Base-by-base conservation (phyloP, 2,329 filamentous ascomycete species). In the Magnaporthiopsis rhizophila region DNA sequence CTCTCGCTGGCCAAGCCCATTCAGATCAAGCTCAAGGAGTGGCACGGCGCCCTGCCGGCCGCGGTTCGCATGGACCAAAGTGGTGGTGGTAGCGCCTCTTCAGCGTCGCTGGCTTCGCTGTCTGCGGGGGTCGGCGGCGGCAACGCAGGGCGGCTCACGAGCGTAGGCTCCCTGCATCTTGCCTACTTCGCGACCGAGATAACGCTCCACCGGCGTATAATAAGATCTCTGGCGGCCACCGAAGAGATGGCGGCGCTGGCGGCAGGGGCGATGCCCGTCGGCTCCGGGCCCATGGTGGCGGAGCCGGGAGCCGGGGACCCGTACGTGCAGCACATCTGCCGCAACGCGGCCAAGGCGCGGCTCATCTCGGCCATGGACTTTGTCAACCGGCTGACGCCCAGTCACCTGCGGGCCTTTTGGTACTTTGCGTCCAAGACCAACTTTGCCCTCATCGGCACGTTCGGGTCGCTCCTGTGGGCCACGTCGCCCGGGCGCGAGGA, bases 321-420 rank as follows among this genome's bases (percentile, higher is more conserved):
- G 0, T 96, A 97, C 71, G 86, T 96, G 62, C 85, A 92, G 64
- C 91, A 96, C 75, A 97, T 97, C 69, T 97, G 93, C 76, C 92
- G 94, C 63, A 93, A 89, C 65, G 94, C 94, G 4, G 94, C 94
- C 63, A 97, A 97, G 75, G 96, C 94, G 0, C 89, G 94, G 7
- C 83, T 98, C 45, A 97, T 97, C 72, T 96, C 91, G 28, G 92
- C 93, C 68, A 96, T 98, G 90, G 94, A 98, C 74, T 97, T 97
- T 76, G 92, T 97, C 70, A 97, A 97, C 76, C 89, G 94, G 0
- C 84, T 98, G 38, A 92, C 90, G 59, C 91, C 92, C 0, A 86
- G 88, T 50, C 93, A 98, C 71, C 83, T 97, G 36, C 87, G 89
- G n/a, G 86, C 91, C 0, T 97, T 97, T 77, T 98, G 94, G 94